Conservation (phyloP, 768 basidiomycete species). For the Pleurotus citrinopileatus region DNA sequence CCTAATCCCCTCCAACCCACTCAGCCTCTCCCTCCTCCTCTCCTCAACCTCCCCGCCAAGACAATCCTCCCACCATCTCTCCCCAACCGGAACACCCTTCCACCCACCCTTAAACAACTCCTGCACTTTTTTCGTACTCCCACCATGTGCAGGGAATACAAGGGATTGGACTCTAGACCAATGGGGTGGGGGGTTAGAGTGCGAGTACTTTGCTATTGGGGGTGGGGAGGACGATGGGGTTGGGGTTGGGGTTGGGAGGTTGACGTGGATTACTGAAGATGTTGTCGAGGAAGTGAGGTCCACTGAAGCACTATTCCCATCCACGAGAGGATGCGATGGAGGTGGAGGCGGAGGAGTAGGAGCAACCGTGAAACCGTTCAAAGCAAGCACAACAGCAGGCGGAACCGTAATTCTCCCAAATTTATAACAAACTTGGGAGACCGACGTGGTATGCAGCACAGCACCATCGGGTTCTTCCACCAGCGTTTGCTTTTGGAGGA, state of each 20-base stretch:
- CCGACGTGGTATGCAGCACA: slow-evolving; percentile 56
- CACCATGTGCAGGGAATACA: slow-evolving; percentile 29
- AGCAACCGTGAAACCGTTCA: slow-evolving; percentile 50
- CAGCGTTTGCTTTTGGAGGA: slow-evolving; percentile 26
- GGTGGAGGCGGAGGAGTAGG: slow-evolving; percentile 16
- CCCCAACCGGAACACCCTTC: slow-evolving; percentile 52
- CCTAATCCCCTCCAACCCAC: slow-evolving; percentile 29
- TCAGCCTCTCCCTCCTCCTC: slow-evolving; percentile 30
- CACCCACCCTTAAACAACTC: slow-evolving; percentile 57
- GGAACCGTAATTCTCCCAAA: slow-evolving; percentile 70
- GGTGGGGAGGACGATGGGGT: too few species aligned
- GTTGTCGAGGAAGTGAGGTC: slow-evolving; percentile 19
- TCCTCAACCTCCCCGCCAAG: slow-evolving; percentile 47
- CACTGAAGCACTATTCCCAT: too few species aligned
- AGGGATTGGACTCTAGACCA: slow-evolving; percentile 39
- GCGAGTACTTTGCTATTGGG: slow-evolving; percentile 34
- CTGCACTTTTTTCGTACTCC: slow-evolving; percentile 36
- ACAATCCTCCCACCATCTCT: slow-evolving; percentile 70
- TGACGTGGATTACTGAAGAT: background rate
- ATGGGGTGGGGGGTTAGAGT: slow-evolving; percentile 43
- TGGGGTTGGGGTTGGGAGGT: slow-evolving; percentile 16
- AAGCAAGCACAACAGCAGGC: slow-evolving; percentile 57
- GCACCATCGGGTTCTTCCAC: slow-evolving; percentile 52
- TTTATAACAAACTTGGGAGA: slow-evolving; percentile 71
- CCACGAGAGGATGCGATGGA: too few species aligned